These are phyloP conservation scores for Psilocybe azurescens DNA, from an alignment of 768 basidiomycete genomes.

Conservation along the genomic window DNA sequence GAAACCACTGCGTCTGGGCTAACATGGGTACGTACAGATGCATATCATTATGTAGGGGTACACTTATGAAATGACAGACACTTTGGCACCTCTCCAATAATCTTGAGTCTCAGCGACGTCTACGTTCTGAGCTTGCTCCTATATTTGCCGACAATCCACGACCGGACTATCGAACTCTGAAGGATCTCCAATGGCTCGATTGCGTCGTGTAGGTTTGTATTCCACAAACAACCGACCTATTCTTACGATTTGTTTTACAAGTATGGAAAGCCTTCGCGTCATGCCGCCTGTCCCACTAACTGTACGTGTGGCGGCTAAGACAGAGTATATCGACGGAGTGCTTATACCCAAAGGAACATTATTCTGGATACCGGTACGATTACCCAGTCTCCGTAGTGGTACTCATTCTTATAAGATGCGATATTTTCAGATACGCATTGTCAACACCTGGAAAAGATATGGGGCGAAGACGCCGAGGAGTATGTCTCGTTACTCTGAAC, in stretches of 20 bases:
- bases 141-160: constrained; percentile 36
- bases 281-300: constrained; percentile 49
- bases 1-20: constrained; percentile 46
- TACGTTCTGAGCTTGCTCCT: constrained; percentile 49
- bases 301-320: constrained; percentile 40
- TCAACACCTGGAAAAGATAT: constrained; percentile 55
- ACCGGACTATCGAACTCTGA: constrained; percentile 46
- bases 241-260: constrained; percentile 9
- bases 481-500: constrained; percentile 20
- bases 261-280: constrained; percentile 50
- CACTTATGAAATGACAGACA: constrained; percentile 30
- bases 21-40: constrained; percentile 39
- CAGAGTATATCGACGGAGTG: constrained; percentile 49
- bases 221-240: background rate
- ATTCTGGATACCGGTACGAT: constrained; percentile 44
- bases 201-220: constrained; percentile 40
- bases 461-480: constrained; percentile 58
- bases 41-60: background rate
- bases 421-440: constrained; percentile 45
- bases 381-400: constrained; percentile 3
- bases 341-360: constrained; percentile 46
- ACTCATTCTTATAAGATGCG: constrained; percentile 6
- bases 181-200: constrained; percentile 40
- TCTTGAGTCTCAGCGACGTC: constrained; percentile 44
- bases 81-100: constrained; percentile 52